Evolutionary conservation across 2,329 filamentous ascomycete genomes (phyloP).

Genomic region (Phoma herbarum): DNA sequence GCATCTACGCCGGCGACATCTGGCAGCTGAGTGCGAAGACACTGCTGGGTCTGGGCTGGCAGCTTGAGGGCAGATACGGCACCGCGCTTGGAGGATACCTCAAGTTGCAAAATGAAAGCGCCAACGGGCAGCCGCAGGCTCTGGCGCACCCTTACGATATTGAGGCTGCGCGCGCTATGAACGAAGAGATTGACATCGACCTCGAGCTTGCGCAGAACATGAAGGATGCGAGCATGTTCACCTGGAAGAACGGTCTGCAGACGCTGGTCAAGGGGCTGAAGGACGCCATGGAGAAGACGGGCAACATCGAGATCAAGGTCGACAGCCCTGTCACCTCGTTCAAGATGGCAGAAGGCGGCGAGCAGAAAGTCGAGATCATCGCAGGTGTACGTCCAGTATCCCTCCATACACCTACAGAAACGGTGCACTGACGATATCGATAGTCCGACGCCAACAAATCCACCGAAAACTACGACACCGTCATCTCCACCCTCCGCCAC

Average conservation of each 20-base stretch:
- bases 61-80: constrained; percentile 59
- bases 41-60: constrained; percentile 61
- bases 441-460: constrained; percentile 27
- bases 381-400: constrained; percentile 33
- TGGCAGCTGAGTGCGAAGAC: constrained; percentile 78
- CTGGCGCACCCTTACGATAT: constrained; percentile 37
- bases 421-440: constrained; percentile 19
- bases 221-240: constrained; percentile 51
- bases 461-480: constrained; percentile 40
- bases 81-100: constrained; percentile 35
- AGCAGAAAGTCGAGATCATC: constrained; percentile 34
- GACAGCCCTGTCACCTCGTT: constrained; percentile 40
- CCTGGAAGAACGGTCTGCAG: constrained; percentile 56
- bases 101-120: constrained; percentile 28
- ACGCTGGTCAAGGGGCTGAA: constrained; percentile 52
- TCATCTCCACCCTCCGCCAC: constrained; percentile 43
- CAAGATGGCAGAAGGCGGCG: constrained; percentile 23
- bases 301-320: constrained; percentile 53
- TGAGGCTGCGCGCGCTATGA: constrained; percentile 37
- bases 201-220: constrained; percentile 44
- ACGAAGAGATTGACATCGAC: constrained; percentile 49
- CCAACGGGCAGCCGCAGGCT: constrained; percentile 2
- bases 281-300: constrained; percentile 46
- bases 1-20: constrained; percentile 91
- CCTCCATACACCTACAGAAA: not conserved